These are phyloP conservation scores for Hymenoscyphus albidus DNA, from an alignment of 2,329 filamentous ascomycete species.

Conservation along the genomic window DNA sequence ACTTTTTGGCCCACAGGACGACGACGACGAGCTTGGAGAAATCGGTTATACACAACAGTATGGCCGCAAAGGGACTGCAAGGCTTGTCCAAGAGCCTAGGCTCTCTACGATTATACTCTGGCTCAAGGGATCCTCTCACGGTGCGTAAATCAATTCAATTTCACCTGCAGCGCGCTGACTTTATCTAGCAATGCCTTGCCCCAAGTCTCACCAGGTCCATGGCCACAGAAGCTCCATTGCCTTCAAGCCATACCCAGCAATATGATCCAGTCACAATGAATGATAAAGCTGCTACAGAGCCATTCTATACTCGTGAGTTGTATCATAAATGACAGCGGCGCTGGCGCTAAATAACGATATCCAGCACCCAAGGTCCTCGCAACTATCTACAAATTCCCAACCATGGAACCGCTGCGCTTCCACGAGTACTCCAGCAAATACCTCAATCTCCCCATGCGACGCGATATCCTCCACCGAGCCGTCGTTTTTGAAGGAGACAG, in stretches of 20 bases:
- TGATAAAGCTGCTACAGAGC: conserved; percentile 12
- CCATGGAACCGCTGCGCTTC: conserved; percentile 76
- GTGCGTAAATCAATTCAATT: conserved; percentile 28
- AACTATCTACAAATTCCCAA: conserved; percentile 87
- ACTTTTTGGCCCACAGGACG: background rate
- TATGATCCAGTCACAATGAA: conserved; percentile 18
- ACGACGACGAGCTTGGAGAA: conserved; percentile 17
- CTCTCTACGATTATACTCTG: conserved; percentile 24
- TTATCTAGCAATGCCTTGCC: conserved; percentile 42
- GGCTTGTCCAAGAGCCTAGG: conserved; percentile 30
- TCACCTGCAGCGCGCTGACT: conserved; percentile 16
- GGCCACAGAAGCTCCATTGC: conserved; percentile 43
- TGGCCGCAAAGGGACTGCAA: conserved; percentile 35
- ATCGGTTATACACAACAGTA: conserved; percentile 19
- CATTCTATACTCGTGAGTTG: conserved; percentile 18
- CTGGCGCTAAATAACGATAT: conserved; percentile 13
- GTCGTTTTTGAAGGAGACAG: conserved; percentile 89
- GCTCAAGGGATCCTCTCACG: conserved; percentile 38
- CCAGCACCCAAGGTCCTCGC: conserved; percentile 65
- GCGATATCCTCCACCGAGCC: conserved; percentile 88
- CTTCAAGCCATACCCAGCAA: conserved; percentile 21
- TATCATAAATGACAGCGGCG: background rate
- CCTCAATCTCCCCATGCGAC: conserved; percentile 79
- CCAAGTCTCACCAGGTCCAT: conserved; percentile 42
- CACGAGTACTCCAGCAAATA: conserved; percentile 77